These are phyloP conservation scores for Phytopythium ostracodes DNA, from an alignment of 352 stramenopile genomes.

Conservation along the genomic window DNA sequence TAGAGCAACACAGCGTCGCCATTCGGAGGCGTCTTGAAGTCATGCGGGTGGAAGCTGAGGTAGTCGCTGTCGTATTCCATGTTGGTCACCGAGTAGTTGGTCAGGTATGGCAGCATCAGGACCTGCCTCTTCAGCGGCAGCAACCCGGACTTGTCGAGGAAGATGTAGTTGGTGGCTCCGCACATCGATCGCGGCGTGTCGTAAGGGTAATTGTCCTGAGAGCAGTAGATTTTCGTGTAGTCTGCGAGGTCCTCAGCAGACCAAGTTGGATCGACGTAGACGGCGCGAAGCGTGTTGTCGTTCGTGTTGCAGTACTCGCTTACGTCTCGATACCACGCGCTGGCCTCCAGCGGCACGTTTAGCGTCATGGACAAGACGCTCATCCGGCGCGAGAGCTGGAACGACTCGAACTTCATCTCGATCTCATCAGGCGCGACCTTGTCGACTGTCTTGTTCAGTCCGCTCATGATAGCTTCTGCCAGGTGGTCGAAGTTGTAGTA, in stretches of 20 bases:
- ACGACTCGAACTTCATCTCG: slow-evolving; percentile 24
- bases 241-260: background rate
- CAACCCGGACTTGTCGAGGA: slow-evolving; percentile 28
- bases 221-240: slow-evolving; percentile 11
- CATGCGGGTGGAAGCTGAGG: slow-evolving; percentile 25
- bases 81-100: slow-evolving; percentile 27
- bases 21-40: slow-evolving; percentile 11
- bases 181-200: slow-evolving; percentile 21
- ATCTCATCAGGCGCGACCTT: slow-evolving; percentile 19
- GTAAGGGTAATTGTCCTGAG: slow-evolving; percentile 19
- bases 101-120: slow-evolving; percentile 33
- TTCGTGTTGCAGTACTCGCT: slow-evolving; percentile 18
- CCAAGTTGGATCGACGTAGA: background rate
- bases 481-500: slow-evolving; percentile 20
- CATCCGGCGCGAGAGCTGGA: slow-evolving; percentile 25
- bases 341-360: slow-evolving; percentile 21
- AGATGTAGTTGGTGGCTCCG: slow-evolving; percentile 31
- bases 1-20: slow-evolving; percentile 34
- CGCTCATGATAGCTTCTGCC: slow-evolving; percentile 14
- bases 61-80: slow-evolving; percentile 33
- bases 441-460: slow-evolving; percentile 23
- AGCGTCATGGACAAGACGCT: slow-evolving; percentile 34
- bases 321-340: slow-evolving; percentile 25
- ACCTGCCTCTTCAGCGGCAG: slow-evolving; percentile 33
- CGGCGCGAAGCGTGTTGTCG: slow-evolving; percentile 11